phyloP scores from a whole-genome alignment of 768 basidiomycete species.

The Naganishia vaughanmartiniae region DNA sequence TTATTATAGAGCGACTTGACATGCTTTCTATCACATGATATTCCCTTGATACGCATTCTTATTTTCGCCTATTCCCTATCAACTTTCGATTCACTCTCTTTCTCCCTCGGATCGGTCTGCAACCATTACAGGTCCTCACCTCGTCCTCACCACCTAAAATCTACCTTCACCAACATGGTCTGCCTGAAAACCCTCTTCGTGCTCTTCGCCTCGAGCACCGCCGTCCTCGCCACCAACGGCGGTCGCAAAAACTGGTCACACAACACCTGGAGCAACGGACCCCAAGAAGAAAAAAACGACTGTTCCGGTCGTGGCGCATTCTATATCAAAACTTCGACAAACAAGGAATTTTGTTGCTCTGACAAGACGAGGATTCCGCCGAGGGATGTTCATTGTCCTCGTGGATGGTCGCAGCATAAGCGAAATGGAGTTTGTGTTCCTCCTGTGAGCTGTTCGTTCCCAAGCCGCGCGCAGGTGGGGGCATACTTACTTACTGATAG shows the following conservation, averaged over 20 bases:
- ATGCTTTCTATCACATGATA: too few relatives aligned
- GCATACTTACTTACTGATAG: neutral
- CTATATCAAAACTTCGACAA: constrained; percentile 12
- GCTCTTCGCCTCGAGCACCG: constrained; percentile 17
- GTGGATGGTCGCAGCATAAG: constrained; percentile 25
- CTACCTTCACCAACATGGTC: neutral
- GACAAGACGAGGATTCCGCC: constrained; percentile 31
- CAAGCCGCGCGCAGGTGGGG: constrained; percentile 8
- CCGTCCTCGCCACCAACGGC: constrained; percentile 22
- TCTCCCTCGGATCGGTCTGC: neutral
- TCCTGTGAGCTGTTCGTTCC: constrained; percentile 12
- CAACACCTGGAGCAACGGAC: constrained; percentile 24
- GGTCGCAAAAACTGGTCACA: constrained; percentile 27
- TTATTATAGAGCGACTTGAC: too few relatives aligned
- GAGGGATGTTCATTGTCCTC: constrained; percentile 17
- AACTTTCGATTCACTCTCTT: neutral
- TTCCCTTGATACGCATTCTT: too few relatives aligned
- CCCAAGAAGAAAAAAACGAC: constrained; percentile 31
- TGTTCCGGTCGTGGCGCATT: constrained; percentile 35
- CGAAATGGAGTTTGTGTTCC: constrained; percentile 18
- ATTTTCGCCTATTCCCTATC: too few relatives aligned
- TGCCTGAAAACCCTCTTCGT: neutral
- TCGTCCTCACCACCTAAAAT: neutral
- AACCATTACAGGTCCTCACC: too few relatives aligned
- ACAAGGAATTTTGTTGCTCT: constrained; percentile 35